Base-by-base conservation (phyloP, 1,284 basidiomycete species). In the Fistulinella cinereoalba region DNA sequence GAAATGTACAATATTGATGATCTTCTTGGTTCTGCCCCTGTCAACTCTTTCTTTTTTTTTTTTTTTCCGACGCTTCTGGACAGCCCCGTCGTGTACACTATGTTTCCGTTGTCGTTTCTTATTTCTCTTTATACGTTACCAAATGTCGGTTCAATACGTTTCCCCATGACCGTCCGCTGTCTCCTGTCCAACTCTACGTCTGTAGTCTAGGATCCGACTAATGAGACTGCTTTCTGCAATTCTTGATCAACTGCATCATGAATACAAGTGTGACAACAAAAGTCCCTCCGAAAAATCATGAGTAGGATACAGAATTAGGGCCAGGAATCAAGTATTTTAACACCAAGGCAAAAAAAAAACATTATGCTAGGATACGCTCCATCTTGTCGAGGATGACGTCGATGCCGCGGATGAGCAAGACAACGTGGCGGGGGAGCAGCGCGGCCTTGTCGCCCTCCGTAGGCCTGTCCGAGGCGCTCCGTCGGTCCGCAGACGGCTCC, bases 301-400 rank as follows among this genome's bases (percentile, higher is more conserved):
- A 8, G 7, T 23, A 33, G n/a, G 22, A 37, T 11, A 23, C 22
- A 22, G 11, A 28, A 38, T 25, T 12, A 28, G 34, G 37, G 23
- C 27, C n/a, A n/a, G n/a, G n/a, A n/a, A n/a, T n/a, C n/a, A n/a
- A n/a, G n/a, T n/a, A n/a, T n/a, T n/a, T n/a, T n/a, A n/a, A n/a
- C n/a, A n/a, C n/a, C n/a, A n/a, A n/a, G n/a, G n/a, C n/a, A n/a
- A n/a, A n/a, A n/a, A n/a, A n/a, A n/a, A n/a, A n/a, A n/a, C n/a
- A n/a, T 43, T 74, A 74, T 47, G 57, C 59, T 47, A 87, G 62
- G 27, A 85, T 67, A 29, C 71, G 71, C 60, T 88, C 84, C 76
- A 86, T 81, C 54, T 72, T 76, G 56, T 81, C 80, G 24, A 88
- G 69, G 9, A 80, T 75, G 34, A 72, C 64, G 47, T 85, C 81